A percentile compares a stretch with the other conserved stretches of the same genome.
These are phyloP conservation scores for Didymellaceae sp. DNA, from an alignment of 2,329 filamentous ascomycete genomes.

Conservation along the genomic window DNA sequence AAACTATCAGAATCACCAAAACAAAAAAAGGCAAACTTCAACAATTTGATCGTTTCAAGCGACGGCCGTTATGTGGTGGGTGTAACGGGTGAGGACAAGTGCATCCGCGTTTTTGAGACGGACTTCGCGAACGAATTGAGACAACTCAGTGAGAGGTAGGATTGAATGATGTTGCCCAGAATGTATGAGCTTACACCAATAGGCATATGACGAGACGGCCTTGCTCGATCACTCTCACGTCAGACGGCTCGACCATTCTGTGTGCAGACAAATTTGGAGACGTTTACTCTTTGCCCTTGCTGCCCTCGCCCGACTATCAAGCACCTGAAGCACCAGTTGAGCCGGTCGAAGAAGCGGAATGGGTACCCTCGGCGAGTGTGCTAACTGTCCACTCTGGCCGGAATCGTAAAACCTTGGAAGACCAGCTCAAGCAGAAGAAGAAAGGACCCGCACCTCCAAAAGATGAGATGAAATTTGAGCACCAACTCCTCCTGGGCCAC, in stretches of 20 bases:
- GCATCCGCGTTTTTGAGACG: constrained; percentile 80
- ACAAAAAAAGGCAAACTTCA: constrained; percentile 65
- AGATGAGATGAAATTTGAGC: constrained; percentile 67
- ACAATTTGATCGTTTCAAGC: constrained; percentile 68
- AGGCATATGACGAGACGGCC: constrained; percentile 90
- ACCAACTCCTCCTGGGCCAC: constrained; percentile 84
- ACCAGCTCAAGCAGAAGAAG: constrained; percentile 59
- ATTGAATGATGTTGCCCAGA: neutral
- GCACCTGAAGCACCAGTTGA: constrained; percentile 27
- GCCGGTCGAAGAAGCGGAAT: constrained; percentile 45
- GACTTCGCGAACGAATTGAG: constrained; percentile 65
- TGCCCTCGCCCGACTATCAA: constrained; percentile 52
- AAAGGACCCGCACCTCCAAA: constrained; percentile 54
- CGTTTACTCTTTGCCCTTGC: constrained; percentile 84
- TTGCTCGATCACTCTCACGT: constrained; percentile 73
- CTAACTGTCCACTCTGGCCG: constrained; percentile 68
- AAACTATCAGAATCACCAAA: constrained; percentile 43
- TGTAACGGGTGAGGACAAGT: constrained; percentile 91
- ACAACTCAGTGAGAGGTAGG: constrained; percentile 75
- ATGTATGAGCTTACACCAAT: constrained; percentile 18
- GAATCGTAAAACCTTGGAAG: constrained; percentile 64
- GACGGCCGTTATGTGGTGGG: constrained; percentile 74
- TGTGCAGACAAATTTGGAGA: constrained; percentile 96
- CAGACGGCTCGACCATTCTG: constrained; percentile 75
- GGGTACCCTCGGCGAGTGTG: constrained; percentile 61